Evolutionary conservation across 2,329 filamentous ascomycete genomes (phyloP).

Genomic region (Bipolaris gigantea): DNA sequence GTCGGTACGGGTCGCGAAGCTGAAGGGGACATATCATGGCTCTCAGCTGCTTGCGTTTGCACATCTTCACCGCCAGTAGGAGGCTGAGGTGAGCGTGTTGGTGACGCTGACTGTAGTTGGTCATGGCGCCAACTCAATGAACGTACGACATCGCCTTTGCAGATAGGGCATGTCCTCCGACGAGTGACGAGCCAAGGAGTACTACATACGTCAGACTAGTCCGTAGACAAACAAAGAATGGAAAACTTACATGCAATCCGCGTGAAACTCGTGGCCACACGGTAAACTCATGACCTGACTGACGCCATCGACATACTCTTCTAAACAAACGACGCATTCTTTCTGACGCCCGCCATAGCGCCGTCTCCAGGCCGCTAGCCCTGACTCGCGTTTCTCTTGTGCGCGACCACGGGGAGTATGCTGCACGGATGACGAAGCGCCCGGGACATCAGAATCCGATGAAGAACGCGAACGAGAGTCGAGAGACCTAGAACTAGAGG

Average conservation of each 20-base stretch:
- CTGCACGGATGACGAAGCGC: constrained; percentile 36
- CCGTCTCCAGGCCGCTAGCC: constrained; percentile 56
- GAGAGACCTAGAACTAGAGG: constrained; percentile 36
- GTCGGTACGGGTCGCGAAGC: constrained; percentile 53
- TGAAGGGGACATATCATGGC: constrained; percentile 53
- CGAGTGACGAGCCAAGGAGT: constrained; percentile 96
- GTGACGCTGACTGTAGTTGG: constrained; percentile 26
- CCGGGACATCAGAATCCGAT: constrained; percentile 63
- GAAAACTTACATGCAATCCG: constrained; percentile 88
- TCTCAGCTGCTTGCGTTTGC: constrained; percentile 51
- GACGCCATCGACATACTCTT: constrained; percentile 93
- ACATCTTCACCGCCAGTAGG: constrained; percentile 47
- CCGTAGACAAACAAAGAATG: neutral
- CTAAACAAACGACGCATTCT: constrained; percentile 94
- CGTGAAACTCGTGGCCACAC: constrained; percentile 97
- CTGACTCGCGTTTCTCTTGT: constrained; percentile 57
- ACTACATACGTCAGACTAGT: constrained; percentile 52
- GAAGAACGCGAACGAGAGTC: constrained; percentile 64
- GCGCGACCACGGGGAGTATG: constrained; percentile 41
- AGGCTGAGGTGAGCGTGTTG: constrained; percentile 19
- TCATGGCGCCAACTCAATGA: constrained; percentile 41
- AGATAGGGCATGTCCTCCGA: constrained; percentile 96
- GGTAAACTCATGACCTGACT: constrained; percentile 96
- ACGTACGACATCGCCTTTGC: constrained; percentile 91
- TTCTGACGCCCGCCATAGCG: constrained; percentile 68